Evolutionary conservation across 495 filamentous ascomycete species (phyloP), one percentile per base, ranked within the genome.

Genomic region (Aspergillus carlsbadensis): DNA sequence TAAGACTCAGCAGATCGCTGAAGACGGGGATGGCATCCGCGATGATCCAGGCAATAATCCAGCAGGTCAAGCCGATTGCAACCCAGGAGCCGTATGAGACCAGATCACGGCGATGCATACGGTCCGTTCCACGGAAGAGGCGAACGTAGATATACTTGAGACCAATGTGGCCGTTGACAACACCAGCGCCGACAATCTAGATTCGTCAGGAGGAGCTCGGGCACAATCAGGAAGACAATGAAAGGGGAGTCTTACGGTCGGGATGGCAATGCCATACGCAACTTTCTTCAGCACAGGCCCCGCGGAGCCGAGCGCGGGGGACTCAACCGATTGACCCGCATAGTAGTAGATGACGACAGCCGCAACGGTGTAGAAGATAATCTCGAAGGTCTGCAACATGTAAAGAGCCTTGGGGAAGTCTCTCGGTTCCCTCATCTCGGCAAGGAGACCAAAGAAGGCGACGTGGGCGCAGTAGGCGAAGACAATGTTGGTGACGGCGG

Each of bases 241-340:
- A 5, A 14, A n/a, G 26, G 15, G 14, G 10, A 33, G 10, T 11
- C 48, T 22, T 43, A 71, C 81, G 26, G 87, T 90, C 0, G 90
- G 90, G 14, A 90, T 76, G 29, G 89, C 90, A 47, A 94, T 74
- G 7, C 89, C 89, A 62, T 87, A 95, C 10, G 89, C 87, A 15
- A 92, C 68, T 72, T 91, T 91, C 62, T 83, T 83, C 20, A 93
- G 64, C 0, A 83, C 44, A 1, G 75, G 74, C 3, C 83, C 80
- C 4, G 87, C 85, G 0, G 87, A 86, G 22, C 83, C 79, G 2
- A 94, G 78, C 13, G 90, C 89, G 0, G 91, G 91, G 0, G 85
- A 85, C 8, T 73, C 59, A 43, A 94, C 90, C 5, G 72, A 70
- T 20, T 37, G 33, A 1, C 91, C 90, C 29, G 85, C 84, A 64